Base-by-base conservation (phyloP, 179 eudicot genomes). In the Beta lomatogona region DNA sequence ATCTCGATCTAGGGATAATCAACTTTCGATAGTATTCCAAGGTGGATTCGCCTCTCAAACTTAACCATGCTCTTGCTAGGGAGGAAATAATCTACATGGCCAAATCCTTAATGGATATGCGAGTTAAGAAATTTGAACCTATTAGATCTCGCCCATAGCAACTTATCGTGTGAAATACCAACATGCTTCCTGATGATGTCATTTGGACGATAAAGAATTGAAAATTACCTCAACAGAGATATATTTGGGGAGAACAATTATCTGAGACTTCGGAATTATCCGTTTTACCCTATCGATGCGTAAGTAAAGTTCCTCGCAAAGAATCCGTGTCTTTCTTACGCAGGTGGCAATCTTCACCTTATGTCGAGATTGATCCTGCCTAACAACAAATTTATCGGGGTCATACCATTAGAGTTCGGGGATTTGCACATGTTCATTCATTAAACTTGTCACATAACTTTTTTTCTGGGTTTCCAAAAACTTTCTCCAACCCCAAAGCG, bases 361-460 rank as follows among this genome's bases (percentile, higher is more conserved):
- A 74, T 80, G 83, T 80, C 83, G 16, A 18, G 9, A 53, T 54
- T 80, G 18, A 73, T 74, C 36, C 74, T 73, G 58, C 74, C 83
- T 0, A 0, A 41, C 48, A 81, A 81, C 73, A 76, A 75, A 19
- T 54, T 81, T 2, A 41, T 25, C 0, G 83, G 79, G 4, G 15
- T 7, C 9, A 66, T 81, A 0, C 83, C 83, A 0, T 16, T 75
- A 41, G 46, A 81, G 2, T 11, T 81, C 5, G 79, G 83, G 3
- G n/a, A 55, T 6, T 6, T 81, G 12, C 2, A n/a, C 22, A 53
- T 12, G 2, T 81, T 1, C 44, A 75, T 4, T 45, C 76, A 4
- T 31, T 82, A 14, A 81, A 81, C 19, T 69, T 82, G 22, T 82
- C 84, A 4, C 80, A 68, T 21, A 81, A 81, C 59, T 10, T 21